Conservation (phyloP, 2,329 filamentous ascomycete genomes). For the Thelonectria olida region DNA sequence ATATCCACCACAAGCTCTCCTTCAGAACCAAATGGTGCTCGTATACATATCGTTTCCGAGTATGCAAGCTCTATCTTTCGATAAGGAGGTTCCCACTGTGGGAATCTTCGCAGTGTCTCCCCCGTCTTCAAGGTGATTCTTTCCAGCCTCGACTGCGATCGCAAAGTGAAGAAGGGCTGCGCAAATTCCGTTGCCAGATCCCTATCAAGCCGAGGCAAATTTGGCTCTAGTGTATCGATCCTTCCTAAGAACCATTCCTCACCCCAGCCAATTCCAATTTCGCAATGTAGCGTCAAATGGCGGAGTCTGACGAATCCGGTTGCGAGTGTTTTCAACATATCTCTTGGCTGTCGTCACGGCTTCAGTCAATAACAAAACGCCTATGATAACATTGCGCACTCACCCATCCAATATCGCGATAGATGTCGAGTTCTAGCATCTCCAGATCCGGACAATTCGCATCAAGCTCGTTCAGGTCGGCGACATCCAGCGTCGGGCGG, state of each 20-base stretch:
- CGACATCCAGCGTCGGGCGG: neutral
- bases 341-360: neutral
- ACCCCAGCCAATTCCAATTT: neutral
- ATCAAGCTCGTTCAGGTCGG: neutral
- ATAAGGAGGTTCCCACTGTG: neutral
- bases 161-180: neutral
- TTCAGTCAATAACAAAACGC: neutral
- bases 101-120: neutral
- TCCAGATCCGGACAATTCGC: neutral
- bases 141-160: neutral
- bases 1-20: neutral
- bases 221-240: neutral
- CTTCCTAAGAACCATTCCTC: neutral
- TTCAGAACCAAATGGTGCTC: neutral
- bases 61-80: neutral
- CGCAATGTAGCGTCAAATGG: neutral
- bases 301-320: neutral
- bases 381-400: neutral
- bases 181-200: neutral
- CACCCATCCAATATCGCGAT: neutral
- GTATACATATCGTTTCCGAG: neutral
- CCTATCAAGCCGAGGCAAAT: neutral
- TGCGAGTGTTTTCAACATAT: neutral
- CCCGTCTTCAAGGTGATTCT: neutral
- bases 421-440: neutral